Evolutionary conservation across 2,329 filamentous ascomycete species (phyloP), one percentile per base, ranked within the genome.

Genomic region (Scedosporium dehoogii): DNA sequence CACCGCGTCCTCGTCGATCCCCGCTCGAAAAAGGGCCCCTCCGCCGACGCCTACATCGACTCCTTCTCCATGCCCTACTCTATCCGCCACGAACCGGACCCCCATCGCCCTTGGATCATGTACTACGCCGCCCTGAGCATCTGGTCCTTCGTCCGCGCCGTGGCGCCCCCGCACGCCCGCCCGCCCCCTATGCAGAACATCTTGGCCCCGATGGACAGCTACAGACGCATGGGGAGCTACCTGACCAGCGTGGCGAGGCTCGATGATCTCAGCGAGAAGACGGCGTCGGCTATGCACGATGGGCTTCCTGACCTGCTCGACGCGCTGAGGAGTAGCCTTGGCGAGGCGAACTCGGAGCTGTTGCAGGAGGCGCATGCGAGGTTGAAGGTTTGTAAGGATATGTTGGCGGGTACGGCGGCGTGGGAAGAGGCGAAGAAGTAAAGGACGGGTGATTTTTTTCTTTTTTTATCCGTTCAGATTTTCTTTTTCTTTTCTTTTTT

Each of bases 91-190:
- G 92, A 96, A 70, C 85, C 87, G 33, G 84, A 96, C 27, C 85
- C 94, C 23, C 93, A 96, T 68, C 82, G 91, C 27, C 90, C 92
- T 0, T 96, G 92, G 91, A 89, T 96, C 53, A 82, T 96, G 71
- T 96, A 96, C 75, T 93, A 93, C 68, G 89, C 92, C 0, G 85
- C 87, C 0, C 77, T 96, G 61, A 89, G 91, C 58, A 91, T 96
- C 10, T 96, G 91, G 91, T 89, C 85, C 3, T 96, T 93, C 69
- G 91, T 91, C 2, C 91, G 86, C 68, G 90, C 92, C 0, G 75
- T 93, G 14, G 79, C 87, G 6, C 70, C 75, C 66, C 7, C 63
- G 62, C 42, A 66, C 70, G 12, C 62, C 66, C 10, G n/a, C 60
- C 44, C 12, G n/a, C 56, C 41, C 64, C 55, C 14, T 10, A 33